Evolutionary conservation across 2,329 filamentous ascomycete species (phyloP).

Genomic region (Colletotrichum tropicale): DNA sequence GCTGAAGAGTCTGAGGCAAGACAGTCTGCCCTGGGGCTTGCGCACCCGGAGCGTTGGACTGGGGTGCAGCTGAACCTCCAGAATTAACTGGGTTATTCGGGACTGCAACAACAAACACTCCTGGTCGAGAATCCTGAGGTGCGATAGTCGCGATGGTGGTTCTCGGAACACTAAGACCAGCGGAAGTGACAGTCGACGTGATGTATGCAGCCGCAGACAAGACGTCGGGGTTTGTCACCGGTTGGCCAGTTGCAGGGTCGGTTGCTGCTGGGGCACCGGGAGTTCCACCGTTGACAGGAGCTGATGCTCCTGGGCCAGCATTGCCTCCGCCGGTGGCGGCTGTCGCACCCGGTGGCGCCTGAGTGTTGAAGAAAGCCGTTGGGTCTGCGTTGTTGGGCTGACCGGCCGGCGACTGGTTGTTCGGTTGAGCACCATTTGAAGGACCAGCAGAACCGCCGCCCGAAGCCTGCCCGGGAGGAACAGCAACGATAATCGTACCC

Average conservation of each 20-base stretch:
- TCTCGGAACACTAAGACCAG: not conserved
- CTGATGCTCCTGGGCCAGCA: not conserved
- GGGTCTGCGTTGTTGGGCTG: not conserved
- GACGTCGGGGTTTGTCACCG: not conserved
- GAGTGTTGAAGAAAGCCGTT: not conserved
- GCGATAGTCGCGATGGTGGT: not conserved
- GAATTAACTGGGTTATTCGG: not conserved
- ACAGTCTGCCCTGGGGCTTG: not conserved
- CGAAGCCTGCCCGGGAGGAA: not conserved
- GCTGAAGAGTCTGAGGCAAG: not conserved
- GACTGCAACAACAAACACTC: not conserved
- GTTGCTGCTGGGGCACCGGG: not conserved
- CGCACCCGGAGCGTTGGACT: not conserved
- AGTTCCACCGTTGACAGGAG: not conserved
- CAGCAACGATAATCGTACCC: conserved; percentile 4
- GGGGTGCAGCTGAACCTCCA: not conserved
- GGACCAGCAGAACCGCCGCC: not conserved
- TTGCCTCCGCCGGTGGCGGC: accelerated
- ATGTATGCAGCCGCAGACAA: not conserved
- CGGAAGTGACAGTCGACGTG: not conserved
- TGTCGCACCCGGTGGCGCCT: not conserved
- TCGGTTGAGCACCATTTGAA: not conserved
- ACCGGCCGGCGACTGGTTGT: not conserved
- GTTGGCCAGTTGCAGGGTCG: not conserved
- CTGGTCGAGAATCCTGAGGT: not conserved